Evolutionary conservation across 148 eudicot species (phyloP).

Genomic region (Chenopodium quinoa): DNA sequence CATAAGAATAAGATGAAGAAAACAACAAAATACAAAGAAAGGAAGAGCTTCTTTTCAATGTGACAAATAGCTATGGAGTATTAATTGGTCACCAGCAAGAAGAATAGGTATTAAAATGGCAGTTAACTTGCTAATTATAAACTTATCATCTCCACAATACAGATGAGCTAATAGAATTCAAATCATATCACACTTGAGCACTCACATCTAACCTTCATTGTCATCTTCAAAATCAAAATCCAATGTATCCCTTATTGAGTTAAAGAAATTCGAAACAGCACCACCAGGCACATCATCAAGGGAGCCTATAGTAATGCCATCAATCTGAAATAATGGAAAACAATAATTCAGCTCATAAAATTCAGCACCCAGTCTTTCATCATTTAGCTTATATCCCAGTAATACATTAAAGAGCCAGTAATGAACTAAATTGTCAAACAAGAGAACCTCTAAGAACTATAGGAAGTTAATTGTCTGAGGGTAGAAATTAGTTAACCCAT

Average conservation of each 20-base stretch:
- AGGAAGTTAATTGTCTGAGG: background rate
- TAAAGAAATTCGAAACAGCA: slow-evolving; percentile 67
- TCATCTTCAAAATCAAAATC: slow-evolving; percentile 98
- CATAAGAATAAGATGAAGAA: background rate
- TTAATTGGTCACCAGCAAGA: background rate
- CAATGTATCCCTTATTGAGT: slow-evolving; percentile 81
- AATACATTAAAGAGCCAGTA: background rate
- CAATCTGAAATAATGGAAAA: slow-evolving; percentile 48
- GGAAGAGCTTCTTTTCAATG: background rate
- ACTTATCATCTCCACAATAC: background rate
- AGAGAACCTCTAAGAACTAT: slow-evolving; percentile 1
- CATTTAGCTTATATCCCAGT: background rate
- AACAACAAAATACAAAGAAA: background rate
- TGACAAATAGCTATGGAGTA: background rate
- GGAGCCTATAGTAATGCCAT: slow-evolving; percentile 71
- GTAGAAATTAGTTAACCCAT: background rate
- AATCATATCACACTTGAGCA: background rate
- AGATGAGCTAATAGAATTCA: background rate
- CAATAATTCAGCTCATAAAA: background rate
- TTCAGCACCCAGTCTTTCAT: background rate
- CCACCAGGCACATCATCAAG: slow-evolving; percentile 83
- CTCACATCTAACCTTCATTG: slow-evolving; percentile 68
- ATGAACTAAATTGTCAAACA: background rate
- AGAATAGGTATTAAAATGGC: background rate
- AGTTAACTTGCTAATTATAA: background rate